Percentiles rank a stretch among this genome's conserved stretches.
These are phyloP conservation scores for Poa annua DNA, from an alignment of 176 grass and related monocot genomes.

Conservation along the genomic window DNA sequence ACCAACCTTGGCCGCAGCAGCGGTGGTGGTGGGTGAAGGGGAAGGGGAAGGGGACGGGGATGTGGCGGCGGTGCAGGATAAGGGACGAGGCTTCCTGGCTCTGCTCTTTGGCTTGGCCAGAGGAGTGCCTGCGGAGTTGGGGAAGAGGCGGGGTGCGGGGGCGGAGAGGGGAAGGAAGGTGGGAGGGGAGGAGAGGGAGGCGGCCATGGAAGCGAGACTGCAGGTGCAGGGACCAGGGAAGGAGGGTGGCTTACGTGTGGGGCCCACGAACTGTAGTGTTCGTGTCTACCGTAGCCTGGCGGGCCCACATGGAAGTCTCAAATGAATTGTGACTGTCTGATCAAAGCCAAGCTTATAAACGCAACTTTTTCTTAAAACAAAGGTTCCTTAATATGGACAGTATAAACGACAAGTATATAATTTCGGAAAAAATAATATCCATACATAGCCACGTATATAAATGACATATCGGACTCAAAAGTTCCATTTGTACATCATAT, in stretches of 20 bases:
- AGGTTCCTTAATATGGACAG: too few species aligned
- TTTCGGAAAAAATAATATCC: too few species aligned
- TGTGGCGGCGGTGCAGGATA: constrained; percentile 35
- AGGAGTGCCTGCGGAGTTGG: neutral
- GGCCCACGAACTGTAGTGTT: too few species aligned
- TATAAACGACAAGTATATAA: too few species aligned
- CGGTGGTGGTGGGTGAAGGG: neutral
- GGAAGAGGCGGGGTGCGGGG: neutral
- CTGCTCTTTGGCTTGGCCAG: neutral
- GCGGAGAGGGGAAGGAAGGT: neutral
- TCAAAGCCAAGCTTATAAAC: too few species aligned
- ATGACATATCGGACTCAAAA: too few species aligned
- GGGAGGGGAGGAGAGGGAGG: constrained; percentile 15
- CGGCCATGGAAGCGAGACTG: constrained; percentile 32
- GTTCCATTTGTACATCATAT: too few species aligned
- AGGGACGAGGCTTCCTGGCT: neutral
- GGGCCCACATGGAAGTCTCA: too few species aligned
- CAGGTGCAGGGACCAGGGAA: neutral
- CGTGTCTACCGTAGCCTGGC: too few species aligned
- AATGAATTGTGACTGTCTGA: too few species aligned
- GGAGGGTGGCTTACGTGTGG: constrained; percentile 8
- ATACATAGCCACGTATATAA: too few species aligned
- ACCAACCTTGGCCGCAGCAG: neutral
- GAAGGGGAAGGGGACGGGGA: neutral
- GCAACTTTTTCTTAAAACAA: too few species aligned